Conservation (phyloP, 139 green algal species). For the Chlorella sp. region DNA sequence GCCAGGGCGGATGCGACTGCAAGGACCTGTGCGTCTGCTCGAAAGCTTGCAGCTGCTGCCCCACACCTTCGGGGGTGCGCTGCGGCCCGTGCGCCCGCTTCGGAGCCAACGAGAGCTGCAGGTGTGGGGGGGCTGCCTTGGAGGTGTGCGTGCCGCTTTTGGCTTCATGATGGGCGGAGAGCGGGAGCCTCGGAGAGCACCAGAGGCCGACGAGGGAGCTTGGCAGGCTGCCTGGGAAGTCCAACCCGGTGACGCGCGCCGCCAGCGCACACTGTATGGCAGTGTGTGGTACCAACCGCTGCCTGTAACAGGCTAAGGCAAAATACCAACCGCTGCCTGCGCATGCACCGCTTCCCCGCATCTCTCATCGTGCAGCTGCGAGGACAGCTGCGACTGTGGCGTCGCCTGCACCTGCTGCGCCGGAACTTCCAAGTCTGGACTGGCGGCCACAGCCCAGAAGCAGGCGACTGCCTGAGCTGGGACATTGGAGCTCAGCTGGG, state of each 20-base stretch:
- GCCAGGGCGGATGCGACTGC: neutral
- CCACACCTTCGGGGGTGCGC: neutral
- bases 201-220: neutral
- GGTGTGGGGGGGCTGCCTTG: neutral
- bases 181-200: no score
- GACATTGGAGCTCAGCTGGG: no score
- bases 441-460: neutral
- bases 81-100: constrained; percentile 7
- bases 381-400: constrained; percentile 22
- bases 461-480: neutral
- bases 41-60: constrained; percentile 16
- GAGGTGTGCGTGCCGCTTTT: neutral
- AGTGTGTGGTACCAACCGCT: neutral
- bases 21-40: neutral
- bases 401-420: constrained; percentile 27
- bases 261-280: no score
- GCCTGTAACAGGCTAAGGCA: neutral
- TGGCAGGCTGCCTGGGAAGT: neutral
- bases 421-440: neutral
- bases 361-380: neutral
- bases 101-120: constrained; percentile 6
- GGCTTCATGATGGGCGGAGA: neutral
- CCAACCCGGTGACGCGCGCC: no score
- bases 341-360: no score
- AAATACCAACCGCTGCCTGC: neutral